Evolutionary conservation across 2,329 filamentous ascomycete species (phyloP), one percentile per base, ranked within the genome.

Genomic region (Paecilomyces variotii): DNA sequence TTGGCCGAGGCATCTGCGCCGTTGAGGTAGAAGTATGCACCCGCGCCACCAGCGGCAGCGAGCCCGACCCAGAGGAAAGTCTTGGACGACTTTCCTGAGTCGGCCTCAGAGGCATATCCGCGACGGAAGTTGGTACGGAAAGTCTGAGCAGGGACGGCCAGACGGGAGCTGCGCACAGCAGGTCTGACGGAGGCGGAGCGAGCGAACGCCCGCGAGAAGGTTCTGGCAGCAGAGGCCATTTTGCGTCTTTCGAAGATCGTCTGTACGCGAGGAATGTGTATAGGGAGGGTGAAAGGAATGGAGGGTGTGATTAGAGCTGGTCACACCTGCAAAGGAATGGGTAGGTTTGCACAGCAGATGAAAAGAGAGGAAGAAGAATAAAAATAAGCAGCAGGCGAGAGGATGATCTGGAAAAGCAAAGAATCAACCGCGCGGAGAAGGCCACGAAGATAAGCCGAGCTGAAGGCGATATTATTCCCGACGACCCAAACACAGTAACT

Each of bases 71-170:
- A 86, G 67, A 87, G 71, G 64, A 84, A 78, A 59, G 80, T 78
- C 74, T 72, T 78, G 59, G 77, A 77, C 27, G 77, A 76, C 64
- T 78, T 78, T 59, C 83, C 80, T 67, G 79, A 76, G 57, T 68
- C 74, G 64, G 84, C 77, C 76, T 86, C 86, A 58, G 88, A 88
- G 52, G 91, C 87, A 79, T 95, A 96, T 76, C 86, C 87, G 65
- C 91, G 89, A 66, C 87, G 88, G 69, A 85, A 85, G 69, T 87
- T 82, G 71, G 87, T 85, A 74, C 88, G 88, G 81, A 91, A 87
- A 65, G 84, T 82, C 68, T 88, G 84, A 66, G 87, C 84, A 50
- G 75, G 71, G 60, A 77, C 75, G 56, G 78, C 78, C 76, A 85
- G 86, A 64, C 82, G 80, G 56, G 79, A 74, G 74, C 88, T 85